These are phyloP conservation scores for Lanmaoa pseudosensibilis DNA, from an alignment of 768 basidiomycete species.

Conservation along the genomic window DNA sequence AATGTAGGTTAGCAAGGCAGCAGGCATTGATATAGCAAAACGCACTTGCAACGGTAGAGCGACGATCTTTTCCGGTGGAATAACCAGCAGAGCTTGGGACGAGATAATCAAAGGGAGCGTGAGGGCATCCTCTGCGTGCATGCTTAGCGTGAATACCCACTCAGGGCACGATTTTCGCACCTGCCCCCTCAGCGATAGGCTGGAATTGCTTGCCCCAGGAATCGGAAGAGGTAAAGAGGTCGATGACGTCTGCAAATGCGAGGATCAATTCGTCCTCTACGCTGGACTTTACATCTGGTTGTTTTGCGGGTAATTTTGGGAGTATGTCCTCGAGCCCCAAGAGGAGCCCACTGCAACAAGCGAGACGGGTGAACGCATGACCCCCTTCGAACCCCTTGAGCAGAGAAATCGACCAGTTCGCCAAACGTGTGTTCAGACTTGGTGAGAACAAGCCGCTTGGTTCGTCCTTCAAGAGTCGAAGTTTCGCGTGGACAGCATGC, in stretches of 20 bases:
- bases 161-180: conserved; percentile 24
- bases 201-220: conserved; percentile 73
- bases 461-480: conserved; percentile 26
- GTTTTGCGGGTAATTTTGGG: conserved; percentile 34
- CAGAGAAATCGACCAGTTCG: conserved; percentile 52
- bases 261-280: conserved; percentile 69
- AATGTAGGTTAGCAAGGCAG: neutral
- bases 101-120: conserved; percentile 50
- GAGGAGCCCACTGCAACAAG: conserved; percentile 63
- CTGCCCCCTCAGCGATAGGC: conserved; percentile 46
- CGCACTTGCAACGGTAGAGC: conserved; percentile 57
- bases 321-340: conserved; percentile 57
- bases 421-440: conserved; percentile 41
- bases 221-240: conserved; percentile 45
- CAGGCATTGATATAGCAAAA: conserved; percentile 28
- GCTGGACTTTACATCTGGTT: conserved; percentile 35
- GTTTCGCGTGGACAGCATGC: conserved; percentile 32
- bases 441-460: conserved; percentile 33
- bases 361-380: conserved; percentile 58
- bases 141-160: conserved; percentile 7
- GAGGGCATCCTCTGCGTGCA: conserved; percentile 43
- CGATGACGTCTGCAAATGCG: conserved; percentile 73
- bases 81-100: conserved; percentile 58
- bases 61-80: conserved; percentile 54
- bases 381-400: conserved; percentile 66